Percentiles rank a stretch among this genome's conserved stretches.
Evolutionary conservation across 768 basidiomycete genomes (phyloP).

Genomic region (Lentinula detonsa): DNA sequence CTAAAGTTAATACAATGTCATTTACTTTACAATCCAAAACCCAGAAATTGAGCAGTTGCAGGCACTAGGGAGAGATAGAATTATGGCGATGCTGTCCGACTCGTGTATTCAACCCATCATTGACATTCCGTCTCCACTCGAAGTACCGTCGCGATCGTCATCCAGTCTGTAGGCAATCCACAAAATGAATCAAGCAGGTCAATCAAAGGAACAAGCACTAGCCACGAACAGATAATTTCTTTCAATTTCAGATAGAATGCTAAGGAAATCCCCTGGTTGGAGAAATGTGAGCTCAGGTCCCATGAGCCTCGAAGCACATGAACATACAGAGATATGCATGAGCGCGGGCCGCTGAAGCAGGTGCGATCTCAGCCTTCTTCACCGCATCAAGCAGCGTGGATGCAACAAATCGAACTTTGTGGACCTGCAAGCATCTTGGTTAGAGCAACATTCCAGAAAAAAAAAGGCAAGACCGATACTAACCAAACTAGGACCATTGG

Average conservation of each 20-base stretch:
- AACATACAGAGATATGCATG: constrained; percentile 80
- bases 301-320: constrained; percentile 5
- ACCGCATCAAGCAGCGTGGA: constrained; percentile 85
- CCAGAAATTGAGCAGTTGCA: neutral
- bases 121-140: constrained; percentile 50
- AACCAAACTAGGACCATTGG: constrained; percentile 77
- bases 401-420: constrained; percentile 91
- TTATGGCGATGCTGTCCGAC: no score
- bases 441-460: neutral
- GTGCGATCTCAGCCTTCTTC: constrained; percentile 72
- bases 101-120: constrained; percentile 10
- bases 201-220: neutral
- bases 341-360: constrained; percentile 76
- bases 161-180: constrained; percentile 40
- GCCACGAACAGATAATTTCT: constrained; percentile 73
- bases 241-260: constrained; percentile 88
- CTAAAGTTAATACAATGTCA: neutral
- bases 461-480: constrained; percentile 9
- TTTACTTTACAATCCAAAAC: constrained; percentile 5
- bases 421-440: constrained; percentile 44
- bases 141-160: constrained; percentile 61
- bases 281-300: constrained; percentile 1
- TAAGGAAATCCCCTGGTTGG: constrained; percentile 80
- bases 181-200: constrained; percentile 8
- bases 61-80: neutral